These are phyloP conservation scores for Tolypocladium amazonense DNA, from an alignment of 2,329 filamentous ascomycete genomes.

Conservation along the genomic window DNA sequence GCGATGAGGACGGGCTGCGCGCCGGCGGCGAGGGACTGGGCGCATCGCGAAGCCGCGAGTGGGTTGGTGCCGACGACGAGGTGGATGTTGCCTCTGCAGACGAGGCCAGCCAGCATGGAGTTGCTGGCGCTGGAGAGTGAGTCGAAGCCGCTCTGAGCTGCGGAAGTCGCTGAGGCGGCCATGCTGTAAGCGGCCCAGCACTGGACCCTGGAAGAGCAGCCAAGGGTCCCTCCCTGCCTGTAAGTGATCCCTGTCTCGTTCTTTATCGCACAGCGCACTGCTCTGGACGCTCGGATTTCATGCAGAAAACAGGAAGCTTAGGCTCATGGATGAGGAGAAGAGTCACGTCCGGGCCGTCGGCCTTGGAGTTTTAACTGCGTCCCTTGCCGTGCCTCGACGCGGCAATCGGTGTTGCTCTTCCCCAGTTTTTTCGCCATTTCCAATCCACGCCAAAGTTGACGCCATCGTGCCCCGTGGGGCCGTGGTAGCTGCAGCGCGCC, in stretches of 20 bases:
- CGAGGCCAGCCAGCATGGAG: slow-evolving; percentile 56
- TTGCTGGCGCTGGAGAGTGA: not conserved
- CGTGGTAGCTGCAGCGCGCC: slow-evolving; percentile 11
- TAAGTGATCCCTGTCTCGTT: not conserved
- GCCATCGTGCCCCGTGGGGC: slow-evolving; percentile 17
- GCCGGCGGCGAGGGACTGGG: slow-evolving; percentile 70
- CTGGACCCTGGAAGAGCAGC: not conserved
- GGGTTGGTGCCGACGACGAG: slow-evolving; percentile 80
- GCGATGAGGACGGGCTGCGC: slow-evolving; percentile 73
- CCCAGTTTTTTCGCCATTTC: slow-evolving; percentile 4
- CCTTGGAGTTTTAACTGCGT: not conserved
- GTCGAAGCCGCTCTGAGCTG: not conserved
- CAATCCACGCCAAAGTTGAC: slow-evolving; percentile 16
- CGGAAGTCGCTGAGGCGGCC: not conserved
- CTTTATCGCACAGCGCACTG: not conserved
- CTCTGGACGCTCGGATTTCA: too few relatives aligned
- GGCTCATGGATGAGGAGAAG: not conserved
- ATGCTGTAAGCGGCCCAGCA: not conserved
- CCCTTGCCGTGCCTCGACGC: not conserved
- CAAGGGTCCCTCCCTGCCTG: not conserved
- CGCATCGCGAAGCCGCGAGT: slow-evolving; percentile 74
- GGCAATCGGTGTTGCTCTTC: not conserved
- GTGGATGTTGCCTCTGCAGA: slow-evolving; percentile 63
- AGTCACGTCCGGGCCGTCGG: not conserved
- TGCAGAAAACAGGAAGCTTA: too few relatives aligned